Conservation (phyloP, 1,139 yeast species). For the Hyphopichia wangnamkhiaoensis region DNA sequence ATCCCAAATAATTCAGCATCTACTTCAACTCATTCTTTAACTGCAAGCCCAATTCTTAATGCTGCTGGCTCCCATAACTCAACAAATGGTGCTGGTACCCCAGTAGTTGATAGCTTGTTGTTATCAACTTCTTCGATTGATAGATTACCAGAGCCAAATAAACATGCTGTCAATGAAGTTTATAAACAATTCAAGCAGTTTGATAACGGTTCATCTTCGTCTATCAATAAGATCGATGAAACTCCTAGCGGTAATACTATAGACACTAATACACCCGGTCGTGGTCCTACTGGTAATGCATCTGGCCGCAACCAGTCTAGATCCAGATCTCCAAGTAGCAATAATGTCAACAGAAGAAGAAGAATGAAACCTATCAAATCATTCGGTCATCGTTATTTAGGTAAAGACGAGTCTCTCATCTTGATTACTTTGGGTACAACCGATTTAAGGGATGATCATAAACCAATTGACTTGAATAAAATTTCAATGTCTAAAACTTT, state of each 20-base stretch:
- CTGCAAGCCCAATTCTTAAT: conserved; percentile 14
- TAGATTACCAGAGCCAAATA: conserved; percentile 40
- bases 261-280: neutral
- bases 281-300: neutral
- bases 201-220: conserved; percentile 21
- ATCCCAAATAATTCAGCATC: conserved; percentile 18
- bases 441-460: conserved; percentile 61
- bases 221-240: conserved; percentile 9
- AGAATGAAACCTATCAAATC: conserved; percentile 64
- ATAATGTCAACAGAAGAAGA: conserved; percentile 17
- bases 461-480: conserved; percentile 70
- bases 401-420: conserved; percentile 63
- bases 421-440: conserved; percentile 86
- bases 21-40: conserved; percentile 9
- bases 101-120: conserved; percentile 12
- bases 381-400: conserved; percentile 80
- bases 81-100: neutral
- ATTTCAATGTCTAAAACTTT: conserved; percentile 76
- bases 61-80: conserved; percentile 8
- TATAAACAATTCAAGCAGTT: conserved; percentile 40
- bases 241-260: conserved; percentile 4
- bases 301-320: conserved; percentile 14
- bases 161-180: conserved; percentile 36
- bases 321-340: conserved; percentile 30
- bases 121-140: conserved; percentile 35